Percentiles rank a stretch among this genome's conserved stretches.
These are phyloP conservation scores for Aspergillus glaucus DNA, from an alignment of 2,329 filamentous ascomycete species.

Conservation along the genomic window DNA sequence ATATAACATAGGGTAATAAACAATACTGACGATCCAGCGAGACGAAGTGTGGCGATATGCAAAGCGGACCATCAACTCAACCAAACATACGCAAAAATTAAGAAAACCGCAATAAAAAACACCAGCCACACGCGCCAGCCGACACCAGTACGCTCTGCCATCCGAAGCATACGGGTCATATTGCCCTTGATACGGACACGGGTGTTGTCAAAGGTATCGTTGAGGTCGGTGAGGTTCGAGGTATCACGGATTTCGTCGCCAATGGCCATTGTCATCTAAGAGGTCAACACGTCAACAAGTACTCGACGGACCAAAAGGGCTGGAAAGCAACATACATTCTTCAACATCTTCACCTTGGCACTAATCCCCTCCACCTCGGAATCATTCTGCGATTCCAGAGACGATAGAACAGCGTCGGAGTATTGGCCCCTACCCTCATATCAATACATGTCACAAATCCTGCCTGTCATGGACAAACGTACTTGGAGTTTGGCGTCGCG, in stretches of 20 bases:
- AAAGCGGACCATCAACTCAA: conserved; percentile 57
- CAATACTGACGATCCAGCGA: neutral
- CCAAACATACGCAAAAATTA: conserved; percentile 92
- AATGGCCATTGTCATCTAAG: conserved; percentile 80
- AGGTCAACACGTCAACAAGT: neutral
- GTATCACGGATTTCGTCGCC: conserved; percentile 93
- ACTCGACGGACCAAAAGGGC: neutral
- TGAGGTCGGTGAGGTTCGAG: conserved; percentile 86
- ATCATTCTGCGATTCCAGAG: conserved; percentile 94
- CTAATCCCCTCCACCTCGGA: conserved; percentile 82
- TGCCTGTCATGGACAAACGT: conserved; percentile 15
- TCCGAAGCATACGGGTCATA: conserved; percentile 94
- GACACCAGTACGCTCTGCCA: conserved; percentile 92
- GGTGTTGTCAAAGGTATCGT: conserved; percentile 85
- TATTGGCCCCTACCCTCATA: conserved; percentile 67
- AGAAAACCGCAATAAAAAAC: conserved; percentile 77
- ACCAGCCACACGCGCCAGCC: conserved; percentile 90
- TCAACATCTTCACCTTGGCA: conserved; percentile 81
- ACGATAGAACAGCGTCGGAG: conserved; percentile 81
- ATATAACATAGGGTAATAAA: neutral
- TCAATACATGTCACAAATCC: conserved; percentile 1
- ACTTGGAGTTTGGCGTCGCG: conserved; percentile 67
- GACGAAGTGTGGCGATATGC: neutral
- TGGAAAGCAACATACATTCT: conserved; percentile 59
- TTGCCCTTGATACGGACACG: conserved; percentile 75